Evolutionary conservation across 441 rosid species (phyloP).

Genomic region (Hura crepitans): DNA sequence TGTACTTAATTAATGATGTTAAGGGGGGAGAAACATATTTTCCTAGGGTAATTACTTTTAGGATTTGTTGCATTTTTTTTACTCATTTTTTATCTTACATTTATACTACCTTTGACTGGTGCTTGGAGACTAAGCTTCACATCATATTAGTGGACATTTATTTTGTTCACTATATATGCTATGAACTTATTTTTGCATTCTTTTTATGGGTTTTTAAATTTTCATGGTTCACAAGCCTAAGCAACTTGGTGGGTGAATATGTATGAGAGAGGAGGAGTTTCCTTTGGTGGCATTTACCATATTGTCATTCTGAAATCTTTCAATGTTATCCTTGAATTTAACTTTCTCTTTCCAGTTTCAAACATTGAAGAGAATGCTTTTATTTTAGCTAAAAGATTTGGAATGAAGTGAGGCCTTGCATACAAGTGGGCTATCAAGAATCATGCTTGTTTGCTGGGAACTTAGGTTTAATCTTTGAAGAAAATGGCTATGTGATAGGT

Average conservation of each 20-base stretch:
- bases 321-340: neutral
- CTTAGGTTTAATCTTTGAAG: neutral
- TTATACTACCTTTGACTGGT: neutral
- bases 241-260: neutral
- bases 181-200: neutral
- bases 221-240: neutral
- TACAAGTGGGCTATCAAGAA: no score
- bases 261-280: neutral
- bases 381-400: neutral
- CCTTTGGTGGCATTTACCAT: neutral
- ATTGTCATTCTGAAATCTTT: neutral
- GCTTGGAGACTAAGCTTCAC: neutral
- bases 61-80: neutral
- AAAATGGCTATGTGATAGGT: neutral
- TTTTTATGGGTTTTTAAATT: neutral
- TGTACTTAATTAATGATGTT: slow-evolving; percentile 79
- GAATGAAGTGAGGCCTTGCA: neutral
- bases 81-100: neutral
- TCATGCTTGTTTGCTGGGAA: neutral
- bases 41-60: slow-evolving; percentile 53
- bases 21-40: slow-evolving; percentile 98
- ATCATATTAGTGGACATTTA: neutral
- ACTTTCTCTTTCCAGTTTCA: neutral
- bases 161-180: neutral
- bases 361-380: neutral